Evolutionary conservation across 495 filamentous ascomycete species (phyloP).

Genomic region (Halenospora varia): DNA sequence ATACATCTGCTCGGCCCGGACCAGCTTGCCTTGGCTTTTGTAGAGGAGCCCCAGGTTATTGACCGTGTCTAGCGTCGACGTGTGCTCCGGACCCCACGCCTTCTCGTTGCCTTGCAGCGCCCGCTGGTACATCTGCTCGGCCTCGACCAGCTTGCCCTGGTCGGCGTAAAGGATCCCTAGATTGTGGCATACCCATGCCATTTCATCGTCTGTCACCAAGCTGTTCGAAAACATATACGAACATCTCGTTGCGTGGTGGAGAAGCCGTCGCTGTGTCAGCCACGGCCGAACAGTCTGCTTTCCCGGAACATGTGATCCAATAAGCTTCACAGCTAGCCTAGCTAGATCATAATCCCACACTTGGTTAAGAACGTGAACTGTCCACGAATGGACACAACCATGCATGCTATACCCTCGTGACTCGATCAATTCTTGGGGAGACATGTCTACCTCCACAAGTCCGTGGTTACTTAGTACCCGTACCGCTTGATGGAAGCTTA

Average conservation of each 20-base stretch:
- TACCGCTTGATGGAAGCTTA: constrained; percentile 22
- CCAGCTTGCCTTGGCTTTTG: constrained; percentile 26
- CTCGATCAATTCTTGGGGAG: constrained; percentile 18
- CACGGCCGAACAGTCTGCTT: constrained; percentile 23
- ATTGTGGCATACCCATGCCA: constrained; percentile 12
- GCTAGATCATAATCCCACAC: constrained; percentile 25
- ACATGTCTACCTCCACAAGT: constrained; percentile 23
- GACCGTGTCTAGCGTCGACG: constrained; percentile 31
- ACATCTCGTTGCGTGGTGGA: constrained; percentile 34
- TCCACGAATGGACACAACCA: constrained; percentile 38
- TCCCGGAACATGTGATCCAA: constrained; percentile 23
- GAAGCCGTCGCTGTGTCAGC: constrained; percentile 31
- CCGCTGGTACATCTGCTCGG: constrained; percentile 32
- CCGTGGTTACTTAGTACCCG: constrained; percentile 27
- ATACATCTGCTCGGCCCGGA: constrained; percentile 32
- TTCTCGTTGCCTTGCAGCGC: constrained; percentile 37
- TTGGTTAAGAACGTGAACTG: constrained; percentile 29
- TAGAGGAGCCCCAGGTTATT: constrained; percentile 30
- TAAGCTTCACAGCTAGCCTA: constrained; percentile 23
- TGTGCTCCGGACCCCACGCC: constrained; percentile 34
- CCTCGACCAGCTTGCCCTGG: constrained; percentile 29
- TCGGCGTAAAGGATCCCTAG: constrained; percentile 28
- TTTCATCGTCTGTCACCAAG: constrained; percentile 10
- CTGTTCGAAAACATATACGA: constrained; percentile 18
- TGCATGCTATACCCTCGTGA: constrained; percentile 36